Base-by-base conservation (phyloP, 805 yeast species). In the Saccharomycopsis babjevae region DNA sequence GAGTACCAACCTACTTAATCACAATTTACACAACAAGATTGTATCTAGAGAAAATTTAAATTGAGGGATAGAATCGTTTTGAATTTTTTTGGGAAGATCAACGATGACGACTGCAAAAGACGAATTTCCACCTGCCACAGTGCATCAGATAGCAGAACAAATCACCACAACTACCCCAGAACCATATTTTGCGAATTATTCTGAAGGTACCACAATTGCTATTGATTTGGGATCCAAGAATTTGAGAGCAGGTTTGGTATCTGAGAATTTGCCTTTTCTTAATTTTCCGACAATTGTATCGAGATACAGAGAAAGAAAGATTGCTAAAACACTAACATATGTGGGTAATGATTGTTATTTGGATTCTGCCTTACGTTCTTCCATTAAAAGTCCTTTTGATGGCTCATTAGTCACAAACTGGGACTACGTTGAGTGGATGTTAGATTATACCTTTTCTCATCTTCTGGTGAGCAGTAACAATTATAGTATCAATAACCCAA, bases 351-450 rank as follows among this genome's bases (percentile, higher is more conserved):
- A 93, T 70, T 82, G 84, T 20, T 83, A 78, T 68, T 69, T 88
- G 36, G 98, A 92, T 67, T 79, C 85, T 8, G 74, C 86, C 1
- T 80, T 88, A 55, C 81, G 85, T 64, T 78, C 88, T 18, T 85
- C 85, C 59, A 80, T 89, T 39, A 84, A 82, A 67, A 77, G 89
- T 4, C 97, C 97, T 0, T 93, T 81, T 69, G 99, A 94, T 71
- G 97, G 96, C 0, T 81, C 89, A 4, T 75, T 90, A 66, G 77
- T 94, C 40, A 85, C 96, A 30, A 96, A 92, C 71, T 96, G 98
- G 98, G 98, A 94, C 61, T 81, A 85, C 61, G 80, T 86, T 1
- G 99, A 94, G 70, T 81, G 79, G 61, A 81, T 93, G 58, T 70
- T 94, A 57, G 98, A 93, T 72, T 94, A 91, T 69, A 77, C 91